These are phyloP conservation scores for Salix purpurea DNA, from an alignment of 345 rosid genomes.

Conservation along the genomic window DNA sequence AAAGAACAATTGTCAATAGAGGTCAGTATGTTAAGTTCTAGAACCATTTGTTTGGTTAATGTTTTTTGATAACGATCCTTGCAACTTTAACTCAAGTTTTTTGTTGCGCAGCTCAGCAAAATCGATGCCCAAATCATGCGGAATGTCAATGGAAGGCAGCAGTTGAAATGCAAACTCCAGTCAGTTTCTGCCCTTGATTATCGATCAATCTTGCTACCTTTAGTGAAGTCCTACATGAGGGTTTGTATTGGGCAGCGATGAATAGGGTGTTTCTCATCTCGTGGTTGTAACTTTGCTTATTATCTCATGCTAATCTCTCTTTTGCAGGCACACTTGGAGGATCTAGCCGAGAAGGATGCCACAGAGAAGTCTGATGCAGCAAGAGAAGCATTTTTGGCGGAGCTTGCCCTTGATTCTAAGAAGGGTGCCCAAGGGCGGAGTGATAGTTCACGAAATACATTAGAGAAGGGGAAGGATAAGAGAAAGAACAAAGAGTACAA, in stretches of 20 bases:
- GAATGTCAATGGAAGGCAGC: constrained; percentile 67
- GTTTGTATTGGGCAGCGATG: constrained; percentile 41
- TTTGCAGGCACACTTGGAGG: constrained; percentile 74
- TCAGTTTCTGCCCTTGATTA: constrained; percentile 67
- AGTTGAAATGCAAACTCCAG: constrained; percentile 77
- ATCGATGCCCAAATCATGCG: constrained; percentile 72
- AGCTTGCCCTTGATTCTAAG: constrained; percentile 87
- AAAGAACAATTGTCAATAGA: constrained; percentile 74
- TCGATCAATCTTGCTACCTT: constrained; percentile 56
- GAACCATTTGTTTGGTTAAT: background rate
- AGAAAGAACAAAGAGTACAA: constrained; percentile 65
- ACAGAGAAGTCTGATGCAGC: constrained; percentile 97
- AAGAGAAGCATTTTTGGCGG: constrained; percentile 89
- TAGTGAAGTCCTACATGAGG: constrained; percentile 76
- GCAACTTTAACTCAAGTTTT: constrained; percentile 12
- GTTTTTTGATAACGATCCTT: background rate
- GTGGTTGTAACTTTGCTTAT: background rate
- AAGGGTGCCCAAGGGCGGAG: constrained; percentile 57
- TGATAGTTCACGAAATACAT: constrained; percentile 49
- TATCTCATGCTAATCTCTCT: background rate
- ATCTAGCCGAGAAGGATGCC: constrained; percentile 90
- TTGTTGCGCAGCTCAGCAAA: constrained; percentile 69
- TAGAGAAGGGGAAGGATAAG: constrained; percentile 81
- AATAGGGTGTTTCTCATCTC: constrained; percentile 9
- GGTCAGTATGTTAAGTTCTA: constrained; percentile 42